Conservation (phyloP, 2,329 filamentous ascomycete genomes). For the Fusarium continuum region DNA sequence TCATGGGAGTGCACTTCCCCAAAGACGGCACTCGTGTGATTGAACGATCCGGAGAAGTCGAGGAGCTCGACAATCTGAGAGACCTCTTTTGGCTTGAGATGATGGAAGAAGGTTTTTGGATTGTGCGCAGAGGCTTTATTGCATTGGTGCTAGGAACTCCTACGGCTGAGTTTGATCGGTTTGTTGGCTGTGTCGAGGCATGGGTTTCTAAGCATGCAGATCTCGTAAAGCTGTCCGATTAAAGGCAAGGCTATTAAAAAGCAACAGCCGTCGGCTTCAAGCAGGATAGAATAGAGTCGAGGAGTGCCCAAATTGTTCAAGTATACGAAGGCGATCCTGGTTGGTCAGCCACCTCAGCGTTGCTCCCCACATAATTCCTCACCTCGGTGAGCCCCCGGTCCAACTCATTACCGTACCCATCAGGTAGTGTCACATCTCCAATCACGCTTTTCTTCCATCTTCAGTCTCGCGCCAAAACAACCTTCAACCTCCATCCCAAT, state of each 20-base stretch:
- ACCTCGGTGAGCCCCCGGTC: slow-evolving; percentile 14
- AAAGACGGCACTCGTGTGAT: slow-evolving; percentile 43
- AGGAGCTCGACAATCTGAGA: slow-evolving; percentile 47
- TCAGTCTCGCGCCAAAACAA: slow-evolving; percentile 22
- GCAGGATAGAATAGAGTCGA: background rate
- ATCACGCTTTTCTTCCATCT: slow-evolving; percentile 32
- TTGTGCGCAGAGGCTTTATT: slow-evolving; percentile 53
- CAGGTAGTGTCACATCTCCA: slow-evolving; percentile 3
- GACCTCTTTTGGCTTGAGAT: slow-evolving; percentile 59
- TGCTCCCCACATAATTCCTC: slow-evolving; percentile 14
- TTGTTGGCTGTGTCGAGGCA: slow-evolving; percentile 49
- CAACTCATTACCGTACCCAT: background rate
- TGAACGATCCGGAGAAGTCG: slow-evolving; percentile 42
- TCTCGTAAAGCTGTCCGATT: slow-evolving; percentile 26
- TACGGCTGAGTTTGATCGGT: slow-evolving; percentile 52
- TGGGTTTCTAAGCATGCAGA: slow-evolving; percentile 47
- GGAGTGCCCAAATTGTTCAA: background rate
- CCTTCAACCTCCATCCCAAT: background rate
- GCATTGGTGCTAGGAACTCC: slow-evolving; percentile 53
- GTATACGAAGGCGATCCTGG: slow-evolving; percentile 4
- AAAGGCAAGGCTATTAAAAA: no score
- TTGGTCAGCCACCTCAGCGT: slow-evolving; percentile 21
- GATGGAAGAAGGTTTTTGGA: slow-evolving; percentile 55
- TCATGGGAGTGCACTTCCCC: slow-evolving; percentile 52
- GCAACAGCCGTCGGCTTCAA: no score